Conservation (phyloP, 306 rosid species). For the Prunus mira region DNA sequence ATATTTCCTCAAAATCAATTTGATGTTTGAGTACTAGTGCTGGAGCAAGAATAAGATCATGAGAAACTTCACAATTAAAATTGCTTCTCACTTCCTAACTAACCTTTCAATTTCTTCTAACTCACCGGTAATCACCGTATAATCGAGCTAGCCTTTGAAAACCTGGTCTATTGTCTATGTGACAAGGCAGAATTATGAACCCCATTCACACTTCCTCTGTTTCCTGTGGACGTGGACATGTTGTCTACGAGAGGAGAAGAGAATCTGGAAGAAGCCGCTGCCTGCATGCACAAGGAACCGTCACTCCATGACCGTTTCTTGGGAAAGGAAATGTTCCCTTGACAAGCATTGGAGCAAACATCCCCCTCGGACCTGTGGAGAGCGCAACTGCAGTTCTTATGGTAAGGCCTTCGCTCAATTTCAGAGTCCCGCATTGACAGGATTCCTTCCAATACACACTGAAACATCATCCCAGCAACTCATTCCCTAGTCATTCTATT, state of each 20-base stretch:
- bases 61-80: not conserved
- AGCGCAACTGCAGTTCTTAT: conserved; percentile 33
- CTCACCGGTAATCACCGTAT: not conserved
- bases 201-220: not conserved
- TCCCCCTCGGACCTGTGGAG: conserved; percentile 9
- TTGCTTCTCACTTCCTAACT: conserved; percentile 3
- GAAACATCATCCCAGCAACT: conserved; percentile 37
- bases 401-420: conserved; percentile 69
- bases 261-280: not conserved
- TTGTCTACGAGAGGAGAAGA: not conserved
- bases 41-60: not conserved
- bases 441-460: conserved; percentile 56
- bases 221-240: not conserved
- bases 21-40: not conserved
- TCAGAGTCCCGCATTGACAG: conserved; percentile 46
- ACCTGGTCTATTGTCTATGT: not conserved
- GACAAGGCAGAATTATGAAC: not conserved
- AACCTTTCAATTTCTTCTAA: not conserved
- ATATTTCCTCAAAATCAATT: not conserved
- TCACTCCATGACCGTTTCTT: not conserved
- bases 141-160: not conserved
- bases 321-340: not conserved
- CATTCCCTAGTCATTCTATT: conserved; percentile 32
- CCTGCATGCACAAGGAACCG: not conserved
- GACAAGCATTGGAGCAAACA: too few relatives aligned